Evolutionary conservation across 106 monocot genomes (phyloP), one percentile per base, ranked within the genome.

Genomic region (Dendrobium catenatum): DNA sequence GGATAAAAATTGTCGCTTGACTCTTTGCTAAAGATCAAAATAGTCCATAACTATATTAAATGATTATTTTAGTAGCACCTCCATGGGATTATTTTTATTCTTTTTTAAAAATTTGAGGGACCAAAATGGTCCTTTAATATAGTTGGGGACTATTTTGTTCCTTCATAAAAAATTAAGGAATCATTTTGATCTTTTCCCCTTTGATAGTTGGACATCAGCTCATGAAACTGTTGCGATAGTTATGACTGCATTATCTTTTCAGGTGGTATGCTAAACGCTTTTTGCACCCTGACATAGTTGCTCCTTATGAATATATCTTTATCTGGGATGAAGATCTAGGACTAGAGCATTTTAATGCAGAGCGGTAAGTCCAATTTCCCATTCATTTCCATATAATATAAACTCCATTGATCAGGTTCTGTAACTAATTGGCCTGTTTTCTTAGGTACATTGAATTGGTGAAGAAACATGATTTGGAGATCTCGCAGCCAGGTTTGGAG

Each of bases 211-310:
- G 37, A 37, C 37, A 37, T 37, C 37, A 37, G 37, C 37, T 37
- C 3, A 3, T 37, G 37, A 37, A 37, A 3, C 37, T 46, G n/a
- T 47, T 44, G 8, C 2, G 15, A 27, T 48, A 8, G 54, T 70
- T 75, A 10, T 72, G 37, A 80, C 51, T 51, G 26, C 54, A 4
- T 61, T 59, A 4, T 82, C 51, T 55, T 73, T 74, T 37, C 40
- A 93, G 93, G 93, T 93, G 93, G 93, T 93, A 91, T 84, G 93
- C 87, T 1, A 93, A 93, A 73, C 79, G 90, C 26, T 93, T 91
- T 84, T 77, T 91, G 51, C 93, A 93, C 72, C 93, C 93, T 51
- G 89, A 91, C 48, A 84, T 93, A 80, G 89, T 93, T 33, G 90
- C 91, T 56, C 54, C 82, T 42, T 93, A 89, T 79, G 93, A 93